Conservation (phyloP, 129 eudicot genomes). For the Chrysanthemum makinoi region DNA sequence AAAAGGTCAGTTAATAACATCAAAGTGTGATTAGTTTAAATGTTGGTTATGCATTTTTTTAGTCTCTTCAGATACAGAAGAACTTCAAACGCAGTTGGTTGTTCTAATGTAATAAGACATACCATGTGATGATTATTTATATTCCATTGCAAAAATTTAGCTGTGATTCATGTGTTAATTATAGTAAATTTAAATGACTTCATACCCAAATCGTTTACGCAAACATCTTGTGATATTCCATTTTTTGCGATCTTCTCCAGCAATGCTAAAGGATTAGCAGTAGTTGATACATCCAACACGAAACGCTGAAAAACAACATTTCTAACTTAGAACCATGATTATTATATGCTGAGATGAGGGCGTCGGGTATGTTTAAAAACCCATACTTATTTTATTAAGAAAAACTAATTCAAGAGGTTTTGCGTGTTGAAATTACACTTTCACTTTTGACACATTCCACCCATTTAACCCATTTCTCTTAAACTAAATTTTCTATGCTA, state of each 20-base stretch:
- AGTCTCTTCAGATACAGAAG: slow-evolving; percentile 84
- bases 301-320: slow-evolving; percentile 52
- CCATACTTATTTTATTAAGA: no score
- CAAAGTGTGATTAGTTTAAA: no score
- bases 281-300: slow-evolving; percentile 59
- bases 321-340: not conserved
- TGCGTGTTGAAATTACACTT: no score
- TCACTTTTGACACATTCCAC: no score
- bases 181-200: not conserved
- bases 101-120: slow-evolving; percentile 41
- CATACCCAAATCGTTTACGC: slow-evolving; percentile 95
- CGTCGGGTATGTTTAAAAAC: no score
- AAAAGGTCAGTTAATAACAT: no score
- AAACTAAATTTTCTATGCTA: no score
- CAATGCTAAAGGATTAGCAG: slow-evolving; percentile 69
- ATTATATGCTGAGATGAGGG: no score
- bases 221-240: slow-evolving; percentile 97
- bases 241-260: slow-evolving; percentile 72
- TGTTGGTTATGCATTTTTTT: slow-evolving; percentile 79
- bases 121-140: slow-evolving; percentile 1
- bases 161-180: slow-evolving; percentile 2
- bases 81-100: slow-evolving; percentile 92
- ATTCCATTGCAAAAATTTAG: not conserved
- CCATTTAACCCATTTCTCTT: no score
- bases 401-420: no score